Evolutionary conservation across 2,329 filamentous ascomycete species (phyloP).

Genomic region (Helminthosporium solani): DNA sequence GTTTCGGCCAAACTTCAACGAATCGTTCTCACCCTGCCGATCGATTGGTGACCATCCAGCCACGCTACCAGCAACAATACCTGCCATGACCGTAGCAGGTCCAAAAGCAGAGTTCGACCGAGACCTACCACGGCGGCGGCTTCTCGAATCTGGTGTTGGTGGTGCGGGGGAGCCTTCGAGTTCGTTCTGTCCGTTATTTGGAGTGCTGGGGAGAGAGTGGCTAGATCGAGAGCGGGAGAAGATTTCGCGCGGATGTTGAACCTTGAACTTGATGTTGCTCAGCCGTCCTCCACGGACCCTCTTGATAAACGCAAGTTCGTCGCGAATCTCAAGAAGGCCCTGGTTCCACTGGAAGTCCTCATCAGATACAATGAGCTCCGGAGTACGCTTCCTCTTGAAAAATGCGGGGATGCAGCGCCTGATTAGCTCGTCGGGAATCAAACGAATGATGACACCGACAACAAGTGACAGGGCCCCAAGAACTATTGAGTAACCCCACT

Average conservation of each 20-base stretch:
- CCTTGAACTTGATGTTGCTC: slow-evolving; percentile 77
- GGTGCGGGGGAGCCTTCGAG: slow-evolving; percentile 47
- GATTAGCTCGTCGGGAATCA: slow-evolving; percentile 73
- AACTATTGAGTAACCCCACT: slow-evolving; percentile 87
- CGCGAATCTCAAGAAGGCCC: slow-evolving; percentile 71
- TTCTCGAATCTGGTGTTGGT: slow-evolving; percentile 57
- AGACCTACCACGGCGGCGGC: slow-evolving; percentile 61
- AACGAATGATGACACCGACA: slow-evolving; percentile 75
- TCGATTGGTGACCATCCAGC: slow-evolving; percentile 75
- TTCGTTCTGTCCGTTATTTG: slow-evolving; percentile 53
- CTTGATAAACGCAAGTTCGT: slow-evolving; percentile 79
- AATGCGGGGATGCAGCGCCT: slow-evolving; percentile 44
- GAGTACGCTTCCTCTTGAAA: slow-evolving; percentile 45
- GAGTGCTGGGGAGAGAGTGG: slow-evolving; percentile 61
- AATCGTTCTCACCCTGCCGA: slow-evolving; percentile 47
- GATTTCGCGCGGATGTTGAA: slow-evolving; percentile 72
- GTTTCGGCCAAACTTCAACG: slow-evolving; percentile 40
- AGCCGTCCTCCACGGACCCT: slow-evolving; percentile 78
- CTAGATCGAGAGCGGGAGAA: slow-evolving; percentile 64
- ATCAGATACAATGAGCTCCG: slow-evolving; percentile 47
- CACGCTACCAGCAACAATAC: slow-evolving; percentile 74
- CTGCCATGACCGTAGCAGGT: slow-evolving; percentile 78
- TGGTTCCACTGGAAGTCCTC: slow-evolving; percentile 64
- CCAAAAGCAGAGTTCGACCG: slow-evolving; percentile 72
- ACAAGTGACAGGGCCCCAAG: slow-evolving; percentile 84